Percentiles rank a stretch among this genome's conserved stretches.
Conservation (phyloP, 2,329 filamentous ascomycete genomes). For the Lachnellula hyalina region DNA sequence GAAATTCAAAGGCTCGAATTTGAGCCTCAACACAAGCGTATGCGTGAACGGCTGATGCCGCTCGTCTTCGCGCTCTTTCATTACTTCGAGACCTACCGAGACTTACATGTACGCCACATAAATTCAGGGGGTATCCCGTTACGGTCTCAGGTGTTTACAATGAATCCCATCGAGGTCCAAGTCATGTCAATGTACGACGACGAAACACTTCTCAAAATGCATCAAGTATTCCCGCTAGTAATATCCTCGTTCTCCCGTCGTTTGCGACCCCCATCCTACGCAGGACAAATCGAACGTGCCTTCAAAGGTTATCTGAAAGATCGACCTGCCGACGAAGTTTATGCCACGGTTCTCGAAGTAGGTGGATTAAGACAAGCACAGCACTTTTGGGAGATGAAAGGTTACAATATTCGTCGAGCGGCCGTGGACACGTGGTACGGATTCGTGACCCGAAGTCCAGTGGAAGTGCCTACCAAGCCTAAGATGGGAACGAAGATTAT, state of each 20-base stretch:
- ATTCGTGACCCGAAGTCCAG: slow-evolving; percentile 41
- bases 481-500: slow-evolving; percentile 40
- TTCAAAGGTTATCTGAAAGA: slow-evolving; percentile 59
- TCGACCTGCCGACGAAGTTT: slow-evolving; percentile 56
- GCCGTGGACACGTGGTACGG: slow-evolving; percentile 58
- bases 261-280: slow-evolving; percentile 58
- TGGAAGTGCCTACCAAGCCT: slow-evolving; percentile 40
- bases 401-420: slow-evolving; percentile 54
- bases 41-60: slow-evolving; percentile 59
- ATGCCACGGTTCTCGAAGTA: slow-evolving; percentile 54
- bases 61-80: slow-evolving; percentile 62
- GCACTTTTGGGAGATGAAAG: slow-evolving; percentile 60
- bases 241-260: slow-evolving; percentile 60
- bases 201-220: slow-evolving; percentile 55
- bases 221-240: slow-evolving; percentile 59
- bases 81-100: slow-evolving; percentile 61
- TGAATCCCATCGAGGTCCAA: slow-evolving; percentile 57
- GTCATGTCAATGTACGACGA: slow-evolving; percentile 63
- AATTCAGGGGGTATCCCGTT: slow-evolving; percentile 47
- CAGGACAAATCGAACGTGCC: slow-evolving; percentile 56
- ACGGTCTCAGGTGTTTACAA: slow-evolving; percentile 47
- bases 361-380: slow-evolving; percentile 60
- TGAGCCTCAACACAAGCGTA: slow-evolving; percentile 55
- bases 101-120: slow-evolving; percentile 52
- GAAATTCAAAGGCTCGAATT: slow-evolving; percentile 52